A percentile compares a stretch with the other conserved stretches of the same genome.
Evolutionary conservation across 2,329 filamentous ascomycete species (phyloP).

Genomic region (Microsporum canis): DNA sequence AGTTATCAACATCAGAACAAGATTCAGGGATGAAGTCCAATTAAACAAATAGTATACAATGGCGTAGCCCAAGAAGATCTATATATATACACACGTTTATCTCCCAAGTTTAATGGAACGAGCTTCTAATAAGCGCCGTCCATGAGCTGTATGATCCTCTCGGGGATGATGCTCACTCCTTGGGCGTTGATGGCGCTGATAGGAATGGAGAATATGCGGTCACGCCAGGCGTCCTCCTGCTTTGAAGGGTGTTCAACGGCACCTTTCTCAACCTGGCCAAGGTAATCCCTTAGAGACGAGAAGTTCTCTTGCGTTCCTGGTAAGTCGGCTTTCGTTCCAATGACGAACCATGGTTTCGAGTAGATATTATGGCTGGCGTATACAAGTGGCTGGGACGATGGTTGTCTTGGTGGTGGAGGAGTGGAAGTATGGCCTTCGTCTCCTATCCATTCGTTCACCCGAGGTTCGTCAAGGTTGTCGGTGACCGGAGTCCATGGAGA

Average conservation of each 20-base stretch:
- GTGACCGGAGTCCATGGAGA: slow-evolving; percentile 39
- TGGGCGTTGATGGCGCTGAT: slow-evolving; percentile 83
- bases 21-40: neutral
- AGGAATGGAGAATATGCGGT: slow-evolving; percentile 55
- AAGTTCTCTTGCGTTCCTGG: slow-evolving; percentile 71
- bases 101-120: no score
- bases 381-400: slow-evolving; percentile 26
- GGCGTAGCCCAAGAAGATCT: neutral
- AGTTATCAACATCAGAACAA: neutral
- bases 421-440: slow-evolving; percentile 5
- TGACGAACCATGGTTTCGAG: slow-evolving; percentile 93
- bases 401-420: neutral
- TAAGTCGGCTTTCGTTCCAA: slow-evolving; percentile 85
- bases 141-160: slow-evolving; percentile 32
- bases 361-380: slow-evolving; percentile 57
- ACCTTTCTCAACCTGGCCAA: slow-evolving; percentile 54
- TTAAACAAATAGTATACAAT: neutral
- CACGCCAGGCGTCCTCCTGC: slow-evolving; percentile 50
- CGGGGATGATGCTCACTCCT: slow-evolving; percentile 53
- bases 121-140: slow-evolving; percentile 18
- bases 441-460: slow-evolving; percentile 10
- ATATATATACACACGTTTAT: neutral
- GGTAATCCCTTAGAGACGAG: slow-evolving; percentile 54
- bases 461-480: slow-evolving; percentile 9
- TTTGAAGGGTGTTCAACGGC: slow-evolving; percentile 64